A percentile compares a stretch with the other conserved stretches of the same genome.
Evolutionary conservation across 441 rosid genomes (phyloP).

Genomic region (Populus hybrid): DNA sequence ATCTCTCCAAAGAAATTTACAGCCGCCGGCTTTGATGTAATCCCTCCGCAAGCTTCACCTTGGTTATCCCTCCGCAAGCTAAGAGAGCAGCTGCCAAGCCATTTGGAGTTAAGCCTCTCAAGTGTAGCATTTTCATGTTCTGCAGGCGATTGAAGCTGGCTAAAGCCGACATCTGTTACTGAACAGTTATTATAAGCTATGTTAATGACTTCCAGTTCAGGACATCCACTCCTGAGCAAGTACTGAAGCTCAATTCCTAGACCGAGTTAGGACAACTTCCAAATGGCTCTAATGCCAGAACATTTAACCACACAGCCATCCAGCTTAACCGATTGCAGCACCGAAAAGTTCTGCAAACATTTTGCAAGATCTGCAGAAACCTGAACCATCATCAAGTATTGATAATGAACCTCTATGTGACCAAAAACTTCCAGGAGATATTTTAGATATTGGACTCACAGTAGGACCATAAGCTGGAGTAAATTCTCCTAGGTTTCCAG

Average conservation of each 20-base stretch:
- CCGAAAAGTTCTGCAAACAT: slow-evolving; percentile 55
- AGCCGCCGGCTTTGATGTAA: slow-evolving; percentile 71
- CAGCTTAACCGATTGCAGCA: slow-evolving; percentile 60
- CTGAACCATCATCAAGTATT: slow-evolving; percentile 36
- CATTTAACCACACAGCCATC: slow-evolving; percentile 66
- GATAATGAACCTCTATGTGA: slow-evolving; percentile 4
- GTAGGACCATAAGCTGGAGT: slow-evolving; percentile 63
- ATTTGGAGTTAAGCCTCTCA: slow-evolving; percentile 54
- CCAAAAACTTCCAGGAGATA: neutral
- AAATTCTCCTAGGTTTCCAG: slow-evolving; percentile 56
- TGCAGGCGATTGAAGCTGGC: slow-evolving; percentile 78
- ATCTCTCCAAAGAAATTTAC: slow-evolving; percentile 77
- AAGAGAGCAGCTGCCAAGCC: slow-evolving; percentile 77
- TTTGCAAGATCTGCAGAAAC: slow-evolving; percentile 60
- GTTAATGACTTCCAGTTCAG: slow-evolving; percentile 55
- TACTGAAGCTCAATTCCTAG: slow-evolving; percentile 75
- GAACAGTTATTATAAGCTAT: slow-evolving; percentile 73
- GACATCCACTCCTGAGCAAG: slow-evolving; percentile 76
- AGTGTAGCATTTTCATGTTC: slow-evolving; percentile 64
- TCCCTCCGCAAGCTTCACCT: slow-evolving; percentile 80
- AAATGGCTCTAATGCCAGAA: slow-evolving; percentile 65
- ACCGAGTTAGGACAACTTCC: slow-evolving; percentile 54
- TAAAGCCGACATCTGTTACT: slow-evolving; percentile 64
- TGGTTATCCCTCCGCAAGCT: slow-evolving; percentile 73
- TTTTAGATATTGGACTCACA: slow-evolving; percentile 33